Base-by-base conservation (phyloP, 2,329 filamentous ascomycete genomes). In the Colletotrichum ledebouriae region DNA sequence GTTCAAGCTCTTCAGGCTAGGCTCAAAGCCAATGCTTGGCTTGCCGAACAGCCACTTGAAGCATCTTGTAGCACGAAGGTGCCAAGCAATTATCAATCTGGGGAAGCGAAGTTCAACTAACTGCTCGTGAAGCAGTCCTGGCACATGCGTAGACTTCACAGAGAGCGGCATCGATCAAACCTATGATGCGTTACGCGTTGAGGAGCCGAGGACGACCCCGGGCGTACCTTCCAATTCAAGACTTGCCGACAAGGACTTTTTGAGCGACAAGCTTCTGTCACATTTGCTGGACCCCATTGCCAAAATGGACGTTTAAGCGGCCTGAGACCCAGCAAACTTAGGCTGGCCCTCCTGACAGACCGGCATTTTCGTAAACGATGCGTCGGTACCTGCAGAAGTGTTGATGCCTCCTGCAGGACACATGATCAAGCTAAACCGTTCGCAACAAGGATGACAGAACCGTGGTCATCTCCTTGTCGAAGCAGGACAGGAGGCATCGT, bases 401-500 rank as follows among this genome's bases (percentile, higher is more conserved):
- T 44, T 58, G 65, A 20, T 34, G 47, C 55, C 59, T 69, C 68
- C 65, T 70, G 68, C 65, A 65, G 67, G 29, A 55, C 25, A 70
- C 68, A 61, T 64, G 37, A 56, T 20, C 13, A 29, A 42, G 34
- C 53, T 63, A 68, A 49, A n/a, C 42, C 49, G 11, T 22, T 44
- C 33, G 22, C 11, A 47, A 53, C 34, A 15, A 20, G 12, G 10
- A 59, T 47, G n/a, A 17, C 15, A n/a, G 34, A 41, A 49, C 20
- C 34, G 46, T n/a, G 13, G 17, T 12, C 22, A 10, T 29, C 13
- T 34, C 7, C 15, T 34, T 20, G 7, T 49, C n/a, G 37, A 65
- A 34, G 29, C 33, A n/a, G 20, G 25, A 33, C 33, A 12, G 37
- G 20, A 50, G n/a, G 22, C n/a, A 29, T 56, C 22, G 33, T 37